Evolutionary conservation across 441 rosid species (phyloP).

Genomic region (Pelargonium citronellum): DNA sequence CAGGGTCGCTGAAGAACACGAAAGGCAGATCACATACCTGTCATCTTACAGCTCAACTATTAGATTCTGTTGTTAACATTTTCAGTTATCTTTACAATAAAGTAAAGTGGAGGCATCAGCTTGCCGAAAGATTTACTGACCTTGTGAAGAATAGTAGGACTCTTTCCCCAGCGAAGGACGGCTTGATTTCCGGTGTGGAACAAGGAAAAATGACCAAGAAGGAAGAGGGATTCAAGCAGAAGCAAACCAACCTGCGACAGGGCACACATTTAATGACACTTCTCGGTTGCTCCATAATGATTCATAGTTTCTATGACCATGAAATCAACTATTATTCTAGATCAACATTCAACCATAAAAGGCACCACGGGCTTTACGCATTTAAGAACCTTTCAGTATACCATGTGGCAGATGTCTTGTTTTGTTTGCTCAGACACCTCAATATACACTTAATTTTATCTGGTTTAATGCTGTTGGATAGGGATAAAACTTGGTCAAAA

Average conservation of each 20-base stretch:
- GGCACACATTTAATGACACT: background rate
- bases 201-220: slow-evolving; percentile 66
- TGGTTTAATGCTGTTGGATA: too few species aligned
- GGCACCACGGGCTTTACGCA: background rate
- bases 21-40: slow-evolving; percentile 85
- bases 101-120: background rate
- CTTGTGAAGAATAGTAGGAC: slow-evolving; percentile 84
- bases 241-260: slow-evolving; percentile 56
- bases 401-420: background rate
- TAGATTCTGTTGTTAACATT: slow-evolving; percentile 19
- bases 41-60: slow-evolving; percentile 22
- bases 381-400: background rate
- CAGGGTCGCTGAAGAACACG: slow-evolving; percentile 67
- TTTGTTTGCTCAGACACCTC: background rate
- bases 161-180: slow-evolving; percentile 76
- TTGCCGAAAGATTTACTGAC: slow-evolving; percentile 29
- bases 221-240: slow-evolving; percentile 59
- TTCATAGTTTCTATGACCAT: background rate
- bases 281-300: background rate
- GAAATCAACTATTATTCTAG: background rate
- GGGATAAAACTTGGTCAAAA: background rate
- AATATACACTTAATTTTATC: too few species aligned
- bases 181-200: slow-evolving; percentile 73
- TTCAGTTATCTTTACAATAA: background rate
- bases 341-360: background rate